A percentile compares a stretch with the other conserved stretches of the same genome.
Conservation (phyloP, 2,329 filamentous ascomycete genomes). For the Ascochyta rabiei region DNA sequence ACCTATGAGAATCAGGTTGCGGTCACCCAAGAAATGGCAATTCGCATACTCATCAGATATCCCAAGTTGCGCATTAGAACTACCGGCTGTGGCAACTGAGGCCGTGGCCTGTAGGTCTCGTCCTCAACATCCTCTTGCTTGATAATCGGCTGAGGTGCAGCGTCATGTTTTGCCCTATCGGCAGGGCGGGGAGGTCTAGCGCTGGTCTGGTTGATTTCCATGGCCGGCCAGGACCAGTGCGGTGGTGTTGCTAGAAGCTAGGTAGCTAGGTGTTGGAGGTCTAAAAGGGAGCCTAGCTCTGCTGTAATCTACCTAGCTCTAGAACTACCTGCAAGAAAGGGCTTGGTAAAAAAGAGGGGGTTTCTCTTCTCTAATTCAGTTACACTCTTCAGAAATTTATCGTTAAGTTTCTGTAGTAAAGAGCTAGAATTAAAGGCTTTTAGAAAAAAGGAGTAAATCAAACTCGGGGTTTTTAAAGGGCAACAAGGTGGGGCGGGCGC, state of each 20-base stretch:
- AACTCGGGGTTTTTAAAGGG: background rate
- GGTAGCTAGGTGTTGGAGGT: background rate
- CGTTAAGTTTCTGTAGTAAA: too few relatives aligned
- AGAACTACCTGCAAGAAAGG: too few relatives aligned
- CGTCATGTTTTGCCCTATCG: background rate
- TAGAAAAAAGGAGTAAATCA: background rate
- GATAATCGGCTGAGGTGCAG: conserved; percentile 8
- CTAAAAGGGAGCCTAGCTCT: background rate
- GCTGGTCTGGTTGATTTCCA: conserved; percentile 16
- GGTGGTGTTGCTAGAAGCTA: background rate
- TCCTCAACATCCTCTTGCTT: conserved; percentile 24
- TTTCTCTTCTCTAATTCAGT: too few relatives aligned
- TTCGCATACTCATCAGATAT: conserved; percentile 34
- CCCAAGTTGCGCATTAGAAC: conserved; percentile 28
- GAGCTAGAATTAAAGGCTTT: too few relatives aligned
- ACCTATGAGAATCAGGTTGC: conserved; percentile 19
- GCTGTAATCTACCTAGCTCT: background rate
- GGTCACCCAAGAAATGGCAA: background rate
- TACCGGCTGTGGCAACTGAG: conserved; percentile 26
- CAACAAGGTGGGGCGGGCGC: background rate
- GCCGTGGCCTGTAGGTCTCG: conserved; percentile 31
- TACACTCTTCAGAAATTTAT: too few relatives aligned
- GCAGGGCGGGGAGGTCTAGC: conserved; percentile 2
- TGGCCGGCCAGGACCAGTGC: conserved; percentile 17
- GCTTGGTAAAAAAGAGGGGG: background rate